Conservation (phyloP, 352 stramenopile species). For the Phytophthora pisi region DNA sequence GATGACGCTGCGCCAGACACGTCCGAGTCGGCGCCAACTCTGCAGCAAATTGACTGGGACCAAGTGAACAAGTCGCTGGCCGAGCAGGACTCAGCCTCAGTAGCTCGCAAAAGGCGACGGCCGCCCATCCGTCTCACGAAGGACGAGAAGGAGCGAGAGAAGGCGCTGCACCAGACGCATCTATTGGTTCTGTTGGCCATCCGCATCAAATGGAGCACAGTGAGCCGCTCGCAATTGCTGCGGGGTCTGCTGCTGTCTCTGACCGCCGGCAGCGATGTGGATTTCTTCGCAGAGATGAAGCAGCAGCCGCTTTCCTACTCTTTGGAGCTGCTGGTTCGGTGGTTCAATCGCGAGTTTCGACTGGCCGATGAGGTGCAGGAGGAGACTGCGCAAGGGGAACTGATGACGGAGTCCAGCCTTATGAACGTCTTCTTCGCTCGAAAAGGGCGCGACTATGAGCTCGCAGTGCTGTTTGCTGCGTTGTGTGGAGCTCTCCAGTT, state of each 20-base stretch:
- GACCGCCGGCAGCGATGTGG: slow-evolving; percentile 40
- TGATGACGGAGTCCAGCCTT: slow-evolving; percentile 56
- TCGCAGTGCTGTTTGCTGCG: slow-evolving; percentile 66
- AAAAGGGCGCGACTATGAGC: slow-evolving; percentile 48
- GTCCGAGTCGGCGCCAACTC: slow-evolving; percentile 23
- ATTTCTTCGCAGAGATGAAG: slow-evolving; percentile 52
- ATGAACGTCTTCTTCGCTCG: slow-evolving; percentile 60
- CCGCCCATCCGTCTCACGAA: slow-evolving; percentile 59
- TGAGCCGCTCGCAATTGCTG: slow-evolving; percentile 52
- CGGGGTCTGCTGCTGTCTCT: slow-evolving; percentile 69
- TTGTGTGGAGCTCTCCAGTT: slow-evolving; percentile 64
- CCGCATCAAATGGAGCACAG: slow-evolving; percentile 51
- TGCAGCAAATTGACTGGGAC: slow-evolving; percentile 70
- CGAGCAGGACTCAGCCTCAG: slow-evolving; percentile 21
- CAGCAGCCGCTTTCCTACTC: slow-evolving; percentile 50
- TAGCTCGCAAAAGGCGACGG: slow-evolving; percentile 42
- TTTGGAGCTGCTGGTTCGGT: slow-evolving; percentile 71
- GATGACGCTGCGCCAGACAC: neutral
- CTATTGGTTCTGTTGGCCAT: slow-evolving; percentile 64
- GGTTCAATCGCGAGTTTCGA: slow-evolving; percentile 64
- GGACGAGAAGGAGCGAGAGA: slow-evolving; percentile 65
- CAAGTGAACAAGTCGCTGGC: slow-evolving; percentile 65
- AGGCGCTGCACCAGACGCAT: slow-evolving; percentile 71
- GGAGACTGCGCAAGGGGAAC: slow-evolving; percentile 11
- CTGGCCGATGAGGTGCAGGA: slow-evolving; percentile 24